phyloP scores from a whole-genome alignment of 1,139 yeast genomes.

The Saccharomyces pastorianus region DNA sequence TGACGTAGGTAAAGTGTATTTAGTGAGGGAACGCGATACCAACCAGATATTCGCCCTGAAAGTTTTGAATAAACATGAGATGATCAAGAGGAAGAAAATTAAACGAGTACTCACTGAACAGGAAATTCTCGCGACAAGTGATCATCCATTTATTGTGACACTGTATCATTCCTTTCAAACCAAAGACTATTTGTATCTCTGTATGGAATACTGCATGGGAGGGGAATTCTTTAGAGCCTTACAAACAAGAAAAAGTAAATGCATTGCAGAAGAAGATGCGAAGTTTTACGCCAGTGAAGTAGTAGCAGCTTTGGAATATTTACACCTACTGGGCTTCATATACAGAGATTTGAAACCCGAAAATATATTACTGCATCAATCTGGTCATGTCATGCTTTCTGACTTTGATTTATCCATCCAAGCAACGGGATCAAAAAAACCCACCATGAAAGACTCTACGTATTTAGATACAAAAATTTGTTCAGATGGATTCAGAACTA shows the following conservation, averaged over 20 bases:
- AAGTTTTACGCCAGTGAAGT: constrained; percentile 95
- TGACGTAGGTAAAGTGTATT: constrained; percentile 92
- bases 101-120: constrained; percentile 94
- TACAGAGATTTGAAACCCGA: constrained; percentile 95
- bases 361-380: constrained; percentile 82
- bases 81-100: constrained; percentile 90
- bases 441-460: constrained; percentile 31
- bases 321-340: constrained; percentile 93
- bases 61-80: constrained; percentile 79
- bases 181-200: constrained; percentile 82
- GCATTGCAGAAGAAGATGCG: constrained; percentile 83
- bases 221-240: constrained; percentile 96
- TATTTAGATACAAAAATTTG: constrained; percentile 81
- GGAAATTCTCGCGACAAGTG: constrained; percentile 88
- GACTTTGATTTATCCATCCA: constrained; percentile 95
- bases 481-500: constrained; percentile 90
- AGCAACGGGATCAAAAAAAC: constrained; percentile 59
- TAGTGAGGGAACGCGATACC: constrained; percentile 74
- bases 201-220: constrained; percentile 99
- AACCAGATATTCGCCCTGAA: constrained; percentile 86
- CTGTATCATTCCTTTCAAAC: constrained; percentile 94
- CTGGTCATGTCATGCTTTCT: constrained; percentile 95
- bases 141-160: constrained; percentile 95
- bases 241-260: constrained; percentile 82
- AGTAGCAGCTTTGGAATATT: constrained; percentile 92